Conservation (phyloP, 441 rosid species). For the Flueggea neowawraea region DNA sequence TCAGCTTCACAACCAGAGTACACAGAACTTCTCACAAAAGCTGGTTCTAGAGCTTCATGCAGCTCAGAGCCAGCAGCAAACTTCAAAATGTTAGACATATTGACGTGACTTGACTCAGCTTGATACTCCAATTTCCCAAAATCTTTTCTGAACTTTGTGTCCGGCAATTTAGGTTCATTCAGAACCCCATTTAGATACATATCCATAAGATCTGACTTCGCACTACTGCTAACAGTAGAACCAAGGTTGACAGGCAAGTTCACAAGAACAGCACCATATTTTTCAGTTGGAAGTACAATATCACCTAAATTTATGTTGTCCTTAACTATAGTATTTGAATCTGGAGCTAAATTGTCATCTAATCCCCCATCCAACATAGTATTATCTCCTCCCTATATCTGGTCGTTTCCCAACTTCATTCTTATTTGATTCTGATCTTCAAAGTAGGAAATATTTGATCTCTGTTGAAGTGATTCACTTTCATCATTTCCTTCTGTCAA, state of each 20-base stretch:
- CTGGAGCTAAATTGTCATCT: slow-evolving; percentile 26
- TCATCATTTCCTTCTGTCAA: slow-evolving; percentile 38
- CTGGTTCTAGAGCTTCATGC: slow-evolving; percentile 83
- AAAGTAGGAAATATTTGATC: slow-evolving; percentile 32
- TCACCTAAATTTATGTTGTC: slow-evolving; percentile 27
- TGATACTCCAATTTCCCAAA: slow-evolving; percentile 34
- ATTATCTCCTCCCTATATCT: slow-evolving; percentile 34
- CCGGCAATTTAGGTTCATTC: slow-evolving; percentile 38
- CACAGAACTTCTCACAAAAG: slow-evolving; percentile 39
- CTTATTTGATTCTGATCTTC: slow-evolving; percentile 44
- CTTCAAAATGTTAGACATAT: slow-evolving; percentile 38
- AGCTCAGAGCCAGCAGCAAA: slow-evolving; percentile 75
- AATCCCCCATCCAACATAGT: slow-evolving; percentile 28
- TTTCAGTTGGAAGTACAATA: slow-evolving; percentile 46
- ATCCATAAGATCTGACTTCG: slow-evolving; percentile 29
- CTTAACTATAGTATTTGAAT: slow-evolving; percentile 29
- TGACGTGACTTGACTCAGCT: slow-evolving; percentile 32
- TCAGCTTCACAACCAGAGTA: slow-evolving; percentile 39
- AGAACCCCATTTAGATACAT: slow-evolving; percentile 27
- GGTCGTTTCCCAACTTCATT: slow-evolving; percentile 24
- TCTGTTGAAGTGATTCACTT: slow-evolving; percentile 31
- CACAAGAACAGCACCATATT: slow-evolving; percentile 29
- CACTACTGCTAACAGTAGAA: slow-evolving; percentile 30
- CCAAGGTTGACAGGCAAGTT: slow-evolving; percentile 31
- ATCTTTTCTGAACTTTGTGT: slow-evolving; percentile 28